Conservation (phyloP, 768 basidiomycete species). For the Atractiella rhizophila region DNA sequence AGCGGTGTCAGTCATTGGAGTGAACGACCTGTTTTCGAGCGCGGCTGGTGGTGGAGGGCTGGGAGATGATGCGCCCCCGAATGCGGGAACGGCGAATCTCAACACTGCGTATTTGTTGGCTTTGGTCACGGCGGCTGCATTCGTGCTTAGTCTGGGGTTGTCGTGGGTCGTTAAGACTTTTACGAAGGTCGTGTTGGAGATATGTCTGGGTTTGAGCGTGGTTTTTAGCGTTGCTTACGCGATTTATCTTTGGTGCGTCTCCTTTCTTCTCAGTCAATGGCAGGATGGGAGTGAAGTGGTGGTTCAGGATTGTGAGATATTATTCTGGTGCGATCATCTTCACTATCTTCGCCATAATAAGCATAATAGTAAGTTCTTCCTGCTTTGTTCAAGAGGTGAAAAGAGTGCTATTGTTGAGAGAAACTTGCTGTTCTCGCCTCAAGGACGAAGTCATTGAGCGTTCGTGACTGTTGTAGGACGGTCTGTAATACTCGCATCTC, state of each 20-base stretch:
- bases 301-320: background rate
- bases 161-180: slow-evolving; percentile 13
- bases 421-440: too few relatives aligned
- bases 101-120: slow-evolving; percentile 9
- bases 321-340: slow-evolving; percentile 17
- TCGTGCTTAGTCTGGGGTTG: slow-evolving; percentile 10
- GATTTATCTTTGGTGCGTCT: slow-evolving; percentile 12
- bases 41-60: background rate
- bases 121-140: slow-evolving; percentile 13
- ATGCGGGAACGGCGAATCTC: too few relatives aligned
- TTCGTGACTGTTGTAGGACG: too few relatives aligned
- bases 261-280: background rate
- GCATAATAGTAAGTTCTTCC: too few relatives aligned
- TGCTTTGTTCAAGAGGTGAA: too few relatives aligned
- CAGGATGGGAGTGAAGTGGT: background rate
- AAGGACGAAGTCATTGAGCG: too few relatives aligned
- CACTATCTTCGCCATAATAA: slow-evolving; percentile 16
- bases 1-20: slow-evolving; percentile 9
- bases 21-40: slow-evolving; percentile 4
- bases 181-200: slow-evolving; percentile 16
- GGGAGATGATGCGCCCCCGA: too few relatives aligned
- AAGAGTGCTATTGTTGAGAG: too few relatives aligned
- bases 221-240: slow-evolving; percentile 8
- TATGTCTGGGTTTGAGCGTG: slow-evolving; percentile 5
- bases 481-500: too few relatives aligned